Evolutionary conservation across 2,329 filamentous ascomycete genomes (phyloP).

Genomic region (Thielaviopsis musarum): DNA sequence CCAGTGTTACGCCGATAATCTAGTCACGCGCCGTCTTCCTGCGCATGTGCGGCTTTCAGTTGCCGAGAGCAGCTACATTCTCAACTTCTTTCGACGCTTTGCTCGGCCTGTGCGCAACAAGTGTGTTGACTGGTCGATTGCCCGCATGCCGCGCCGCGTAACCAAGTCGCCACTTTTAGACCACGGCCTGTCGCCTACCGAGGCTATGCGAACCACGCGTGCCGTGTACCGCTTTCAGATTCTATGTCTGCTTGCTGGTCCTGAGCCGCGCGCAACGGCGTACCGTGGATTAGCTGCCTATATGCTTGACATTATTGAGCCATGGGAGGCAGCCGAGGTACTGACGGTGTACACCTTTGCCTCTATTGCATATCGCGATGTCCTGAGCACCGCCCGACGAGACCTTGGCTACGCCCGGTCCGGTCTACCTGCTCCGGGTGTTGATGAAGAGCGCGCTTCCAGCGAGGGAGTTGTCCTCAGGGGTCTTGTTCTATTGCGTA

Average conservation of each 20-base stretch:
- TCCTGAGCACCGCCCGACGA: neutral
- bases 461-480: constrained; percentile 3
- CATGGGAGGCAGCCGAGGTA: constrained; percentile 10
- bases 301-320: constrained; percentile 7
- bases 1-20: neutral
- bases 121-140: constrained; percentile 2
- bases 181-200: neutral
- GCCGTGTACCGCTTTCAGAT: constrained; percentile 11
- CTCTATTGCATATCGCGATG: constrained; percentile 3
- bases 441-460: neutral
- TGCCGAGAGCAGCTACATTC: constrained; percentile 4
- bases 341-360: constrained; percentile 8
- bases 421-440: neutral
- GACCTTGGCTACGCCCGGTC: neutral
- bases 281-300: neutral
- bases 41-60: neutral
- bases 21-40: neutral
- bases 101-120: constrained; percentile 1
- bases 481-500: constrained; percentile 3
- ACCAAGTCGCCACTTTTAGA: neutral
- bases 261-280: neutral
- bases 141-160: constrained; percentile 2
- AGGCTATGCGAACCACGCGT: constrained; percentile 4
- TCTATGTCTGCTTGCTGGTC: constrained; percentile 1
- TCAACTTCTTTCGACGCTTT: constrained; percentile 8